Base-by-base conservation (phyloP, 73 alveolate species). In the Breviolum minutum region DNA sequence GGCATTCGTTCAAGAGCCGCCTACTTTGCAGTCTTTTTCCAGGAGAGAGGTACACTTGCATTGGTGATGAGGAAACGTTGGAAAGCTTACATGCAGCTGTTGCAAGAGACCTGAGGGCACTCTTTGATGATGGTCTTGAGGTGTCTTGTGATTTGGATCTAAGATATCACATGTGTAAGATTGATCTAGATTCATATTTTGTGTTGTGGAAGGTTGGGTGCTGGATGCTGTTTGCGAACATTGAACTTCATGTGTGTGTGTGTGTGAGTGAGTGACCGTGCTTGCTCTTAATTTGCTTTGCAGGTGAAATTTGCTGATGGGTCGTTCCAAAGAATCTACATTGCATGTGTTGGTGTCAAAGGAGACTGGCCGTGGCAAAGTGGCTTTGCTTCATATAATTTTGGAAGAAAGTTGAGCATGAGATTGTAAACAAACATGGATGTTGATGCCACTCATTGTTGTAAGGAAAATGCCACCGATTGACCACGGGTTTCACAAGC, bases 351-450 rank as follows among this genome's bases (percentile, higher is more conserved):
- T 9, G 86, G 86, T 77, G 86, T 77, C 17, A 22, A 27, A n/a
- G 86, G 86, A 1, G 86, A 77, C 63, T 77, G 86, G 86, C 86
- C 86, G 0, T 77, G 86, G 86, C 86, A 77, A 30, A 60, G 86
- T 27, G 22, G 7, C 63, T n/a, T 27, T 9, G 63, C 86, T 27
- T 16, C 24, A 77, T 14, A 1, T 20, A 1, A 1, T 73, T 13
- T 16, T 20, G 22, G 4, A 66, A 66, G 4, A 66, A 66, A 64
- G 73, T 16, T 66, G 74, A 16, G 1, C 22, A 20, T 7, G 9
- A 16, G 74, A 13, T 66, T 66, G 16, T 4, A 13, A 66, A 20
- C 74, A 66, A 66, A 20, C 6, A 66, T 73, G n/a, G 40, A 73
- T 32, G 26, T 73, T n/a, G 14, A 22, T 73, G n/a, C 48, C 83